Evolutionary conservation across 1,284 basidiomycete species (phyloP), one percentile per base, ranked within the genome.

Genomic region (Cryptococcus maquisensis): DNA sequence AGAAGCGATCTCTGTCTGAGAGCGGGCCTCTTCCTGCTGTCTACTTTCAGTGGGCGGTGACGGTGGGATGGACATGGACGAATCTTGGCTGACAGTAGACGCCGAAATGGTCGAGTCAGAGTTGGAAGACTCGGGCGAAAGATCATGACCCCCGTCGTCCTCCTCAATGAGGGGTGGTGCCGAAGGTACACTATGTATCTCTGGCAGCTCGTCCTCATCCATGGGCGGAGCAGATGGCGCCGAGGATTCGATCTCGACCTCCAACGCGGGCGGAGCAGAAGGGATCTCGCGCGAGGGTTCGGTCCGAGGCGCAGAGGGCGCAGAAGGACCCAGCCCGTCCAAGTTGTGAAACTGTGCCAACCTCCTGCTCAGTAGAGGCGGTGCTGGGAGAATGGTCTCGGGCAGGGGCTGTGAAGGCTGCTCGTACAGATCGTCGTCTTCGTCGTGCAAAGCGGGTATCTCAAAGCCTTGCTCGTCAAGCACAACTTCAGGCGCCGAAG

Each of bases 401-500:
- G n/a, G n/a, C n/a, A 10, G 13, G 9, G 36, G 16, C 13, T n/a
- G 18, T 9, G 10, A n/a, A 20, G 48, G 23, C 44, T 45, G 38
- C 15, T n/a, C 18, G 10, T 42, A 21, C 16, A 13, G 46, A n/a
- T 32, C 36, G 2, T 48, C 4, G 40, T 32, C 20, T 60, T 61
- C 15, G 65, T 24, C 44, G 55, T 47, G 18, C 18, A 23, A 13
- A 23, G 43, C 18, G 24, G 23, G 18, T 18, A 44, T 44, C 60
- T 77, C 75, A 49, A 75, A 77, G 15, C 75, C 75, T 37, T 63
- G 53, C 16, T 70, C 65, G 47, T 77, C 75, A 3, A 77, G 63
- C n/a, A 69, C 66, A 35, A 76, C 65, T 24, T 37, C 47, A 4
- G 75, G 75, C 16, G 75, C 75, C 0, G 68, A 68, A n/a, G 69